Base-by-base conservation (phyloP, 768 basidiomycete species). In the Amanita exitialis region DNA sequence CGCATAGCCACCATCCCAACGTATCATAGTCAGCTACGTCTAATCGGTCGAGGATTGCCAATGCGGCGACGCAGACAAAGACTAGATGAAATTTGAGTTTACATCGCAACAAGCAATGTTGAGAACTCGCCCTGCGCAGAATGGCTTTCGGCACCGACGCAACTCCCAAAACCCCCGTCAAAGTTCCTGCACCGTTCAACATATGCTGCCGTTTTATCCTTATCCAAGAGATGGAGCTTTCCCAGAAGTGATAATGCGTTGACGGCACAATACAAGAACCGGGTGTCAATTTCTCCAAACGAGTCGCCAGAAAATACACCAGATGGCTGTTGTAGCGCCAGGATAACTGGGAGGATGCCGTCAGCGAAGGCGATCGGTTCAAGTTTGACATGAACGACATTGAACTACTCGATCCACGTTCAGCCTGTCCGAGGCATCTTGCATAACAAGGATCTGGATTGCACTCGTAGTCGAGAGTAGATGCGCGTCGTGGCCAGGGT, bases 401-500 rank as follows among this genome's bases (percentile, higher is more conserved):
- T 78, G 68, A 28, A 80, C 78, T 32, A 94, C 75, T 5, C 88
- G 78, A 39, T 82, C 77, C 9, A 76, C 62, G 62, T 97, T 77
- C 3, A 94, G 57, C 35, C 77, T 69, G 59, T 90, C 79, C 46
- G 91, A 64, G 0, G 92, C 86, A 56, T 90, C 81, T 58, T 93
- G 90, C 53, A 82, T 96, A 49, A 83, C 66, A 28, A 99, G 73
- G 49, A 98, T 90, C 64, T 98, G 96, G 15, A 99, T 83, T 2
- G 88, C 96, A 54, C 90, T 93, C 35, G 92, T 69, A 0, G 96
- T 98, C 2, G 90, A 72, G 20, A 83, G 78, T 1, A 97, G 66
- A 61, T 98, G 91, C 0, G 86, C 89, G 63, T 99, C 96, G 60
- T 99, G 96, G 20, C 79, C 83, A 0, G 95, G 94, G 62, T 94